Evolutionary conservation across 106 monocot species (phyloP).

Genomic region (Platanthera zijinensis): DNA sequence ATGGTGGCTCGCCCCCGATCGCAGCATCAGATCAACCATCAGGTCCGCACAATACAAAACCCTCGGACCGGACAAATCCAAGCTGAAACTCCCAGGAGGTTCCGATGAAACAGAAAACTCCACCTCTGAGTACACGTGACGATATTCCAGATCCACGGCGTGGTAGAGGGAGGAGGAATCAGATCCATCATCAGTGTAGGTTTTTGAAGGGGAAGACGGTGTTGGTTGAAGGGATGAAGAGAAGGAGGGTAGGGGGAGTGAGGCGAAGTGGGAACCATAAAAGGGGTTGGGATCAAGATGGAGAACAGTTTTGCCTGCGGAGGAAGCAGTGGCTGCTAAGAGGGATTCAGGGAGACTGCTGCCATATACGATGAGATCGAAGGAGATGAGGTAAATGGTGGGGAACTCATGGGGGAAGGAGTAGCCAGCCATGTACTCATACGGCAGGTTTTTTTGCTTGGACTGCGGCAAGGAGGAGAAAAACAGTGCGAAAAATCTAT

Average conservation of each 20-base stretch:
- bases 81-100: constrained; percentile 34
- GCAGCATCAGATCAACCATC: constrained; percentile 60
- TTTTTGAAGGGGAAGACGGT: not conserved
- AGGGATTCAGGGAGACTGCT: constrained; percentile 72
- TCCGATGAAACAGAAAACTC: constrained; percentile 33
- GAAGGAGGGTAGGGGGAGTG: constrained; percentile 24
- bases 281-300: constrained; percentile 83
- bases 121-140: constrained; percentile 29
- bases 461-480: too few species aligned
- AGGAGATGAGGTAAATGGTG: constrained; percentile 28
- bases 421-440: not conserved
- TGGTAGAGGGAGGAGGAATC: not conserved
- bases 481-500: too few species aligned
- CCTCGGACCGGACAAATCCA: constrained; percentile 73
- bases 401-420: constrained; percentile 11
- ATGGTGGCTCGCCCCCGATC: constrained; percentile 80
- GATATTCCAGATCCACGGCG: constrained; percentile 15
- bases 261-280: constrained; percentile 86
- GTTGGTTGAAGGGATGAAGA: constrained; percentile 6
- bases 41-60: constrained; percentile 78
- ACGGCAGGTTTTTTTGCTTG: not conserved
- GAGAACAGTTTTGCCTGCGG: constrained; percentile 68
- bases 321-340: constrained; percentile 63
- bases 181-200: not conserved
- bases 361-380: constrained; percentile 75